Evolutionary conservation across 768 basidiomycete species (phyloP), one percentile per base, ranked within the genome.

Genomic region (Mycena alexandri): DNA sequence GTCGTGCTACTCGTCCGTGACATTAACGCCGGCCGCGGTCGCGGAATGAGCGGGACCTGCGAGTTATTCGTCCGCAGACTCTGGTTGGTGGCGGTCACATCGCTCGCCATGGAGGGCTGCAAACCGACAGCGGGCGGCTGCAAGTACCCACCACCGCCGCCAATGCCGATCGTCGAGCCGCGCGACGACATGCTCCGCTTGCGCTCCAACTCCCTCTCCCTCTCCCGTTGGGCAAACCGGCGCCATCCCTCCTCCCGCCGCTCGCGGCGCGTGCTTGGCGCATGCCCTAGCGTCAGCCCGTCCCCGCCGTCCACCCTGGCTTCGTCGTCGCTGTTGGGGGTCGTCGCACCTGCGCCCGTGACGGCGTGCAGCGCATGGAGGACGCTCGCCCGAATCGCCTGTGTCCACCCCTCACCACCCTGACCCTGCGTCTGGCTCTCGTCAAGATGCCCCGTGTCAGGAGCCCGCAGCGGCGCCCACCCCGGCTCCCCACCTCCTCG

Each of bases 351-450:
- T 38, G n/a, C 52, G 11, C 69, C 65, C n/a, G 70, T 61, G 11
- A 71, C 66, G 9, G 62, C 66, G 5, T 61, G 47, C 1, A 67
- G 41, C 21, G 66, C 66, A 4, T 52, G 43, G 21, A 64, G 41
- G 12, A 67, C 65, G 34, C 66, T 68, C 48, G 66, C 58, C 9
- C 70, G 66, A n/a, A 67, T 19, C 38, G 58, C 48, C 54, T 61
- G 42, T 13, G 62, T 61, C 70, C 65, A 67, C 3, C 70, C 66
- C 33, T 64, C 61, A n/a, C n/a, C n/a, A n/a, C n/a, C n/a, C n/a
- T n/a, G n/a, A 5, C 29, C 21, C 65, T 46, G 47, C 42, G 21
- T n/a, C n/a, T n/a, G n/a, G n/a, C n/a, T n/a, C n/a, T n/a, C n/a
- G n/a, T n/a, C n/a, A n/a, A n/a, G n/a, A n/a, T n/a, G n/a, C n/a